These are phyloP conservation scores for Aspergillus felis DNA, from an alignment of 2,329 filamentous ascomycete species.

Conservation along the genomic window DNA sequence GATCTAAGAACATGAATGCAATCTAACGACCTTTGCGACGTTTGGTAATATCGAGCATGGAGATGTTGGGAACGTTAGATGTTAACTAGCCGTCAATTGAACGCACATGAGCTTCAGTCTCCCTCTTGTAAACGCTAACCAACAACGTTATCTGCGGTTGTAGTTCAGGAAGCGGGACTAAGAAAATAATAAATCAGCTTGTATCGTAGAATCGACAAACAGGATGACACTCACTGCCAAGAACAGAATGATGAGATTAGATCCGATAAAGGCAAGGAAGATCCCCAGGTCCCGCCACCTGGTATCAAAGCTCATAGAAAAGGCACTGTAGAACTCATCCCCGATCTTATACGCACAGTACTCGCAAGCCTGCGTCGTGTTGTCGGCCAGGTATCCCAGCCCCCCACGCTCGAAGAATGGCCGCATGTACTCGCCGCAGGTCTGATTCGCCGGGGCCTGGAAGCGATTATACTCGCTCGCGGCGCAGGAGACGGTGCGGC, in stretches of 20 bases:
- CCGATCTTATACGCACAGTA: conserved; percentile 81
- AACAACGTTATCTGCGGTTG: conserved; percentile 41
- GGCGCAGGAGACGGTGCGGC: conserved; percentile 58
- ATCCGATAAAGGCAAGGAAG: conserved; percentile 68
- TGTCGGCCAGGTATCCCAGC: conserved; percentile 66
- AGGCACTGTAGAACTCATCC: conserved; percentile 70
- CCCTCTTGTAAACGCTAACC: no score
- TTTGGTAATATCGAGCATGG: neutral
- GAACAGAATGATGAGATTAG: conserved; percentile 66
- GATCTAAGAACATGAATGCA: neutral
- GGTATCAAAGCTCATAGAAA: conserved; percentile 63
- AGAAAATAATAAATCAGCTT: neutral
- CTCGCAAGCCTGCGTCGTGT: conserved; percentile 63
- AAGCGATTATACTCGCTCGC: conserved; percentile 64
- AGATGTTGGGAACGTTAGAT: neutral
- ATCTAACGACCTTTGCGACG: neutral
- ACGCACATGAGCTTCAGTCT: neutral
- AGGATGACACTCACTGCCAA: conserved; percentile 47
- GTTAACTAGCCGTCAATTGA: neutral
- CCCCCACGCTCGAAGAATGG: conserved; percentile 66
- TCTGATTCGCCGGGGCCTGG: conserved; percentile 60
- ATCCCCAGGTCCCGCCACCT: conserved; percentile 84
- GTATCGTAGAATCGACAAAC: neutral
- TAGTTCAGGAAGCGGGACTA: conserved; percentile 46
- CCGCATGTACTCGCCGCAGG: conserved; percentile 72